Evolutionary conservation across 208 protist genomes (phyloP).

Genomic region (Porcisia deanei): DNA sequence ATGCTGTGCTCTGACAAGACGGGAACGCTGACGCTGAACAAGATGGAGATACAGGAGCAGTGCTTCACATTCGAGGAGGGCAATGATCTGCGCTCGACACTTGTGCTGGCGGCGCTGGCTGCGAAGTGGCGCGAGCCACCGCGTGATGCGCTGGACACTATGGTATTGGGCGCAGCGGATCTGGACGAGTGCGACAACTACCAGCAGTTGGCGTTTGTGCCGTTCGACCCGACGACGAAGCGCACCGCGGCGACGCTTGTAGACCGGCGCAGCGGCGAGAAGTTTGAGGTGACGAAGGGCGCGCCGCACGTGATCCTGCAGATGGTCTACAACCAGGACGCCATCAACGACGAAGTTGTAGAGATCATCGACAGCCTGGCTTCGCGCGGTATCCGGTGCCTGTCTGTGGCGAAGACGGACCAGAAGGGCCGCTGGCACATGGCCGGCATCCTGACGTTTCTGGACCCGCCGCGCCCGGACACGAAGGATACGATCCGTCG

Average conservation of each 20-base stretch:
- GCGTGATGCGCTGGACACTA: slow-evolving; percentile 90
- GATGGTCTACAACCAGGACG: slow-evolving; percentile 77
- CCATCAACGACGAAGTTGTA: slow-evolving; percentile 71
- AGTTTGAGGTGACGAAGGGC: slow-evolving; percentile 88
- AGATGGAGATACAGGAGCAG: slow-evolving; percentile 88
- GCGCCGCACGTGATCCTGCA: slow-evolving; percentile 84
- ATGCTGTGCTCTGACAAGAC: slow-evolving; percentile 96
- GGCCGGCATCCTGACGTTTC: slow-evolving; percentile 88
- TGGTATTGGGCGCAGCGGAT: slow-evolving; percentile 76
- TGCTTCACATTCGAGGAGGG: slow-evolving; percentile 73
- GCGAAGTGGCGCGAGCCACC: slow-evolving; percentile 92
- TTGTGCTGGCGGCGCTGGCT: slow-evolving; percentile 80
- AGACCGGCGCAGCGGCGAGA: slow-evolving; percentile 59
- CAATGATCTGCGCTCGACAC: slow-evolving; percentile 56
- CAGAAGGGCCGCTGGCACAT: slow-evolving; percentile 70
- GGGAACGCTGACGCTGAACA: slow-evolving; percentile 94
- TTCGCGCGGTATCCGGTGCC: slow-evolving; percentile 72
- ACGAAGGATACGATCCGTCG: slow-evolving; percentile 86
- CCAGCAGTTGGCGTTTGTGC: slow-evolving; percentile 66
- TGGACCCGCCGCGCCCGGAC: slow-evolving; percentile 93
- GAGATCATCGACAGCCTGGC: slow-evolving; percentile 72
- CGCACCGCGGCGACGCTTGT: slow-evolving; percentile 56
- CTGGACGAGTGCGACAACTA: slow-evolving; percentile 85
- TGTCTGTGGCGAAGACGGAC: slow-evolving; percentile 68
- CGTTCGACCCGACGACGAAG: slow-evolving; percentile 21